Percentiles rank a stretch among this genome's conserved stretches.
phyloP scores from a whole-genome alignment of 176 grass and related monocot genomes.

The Chrysopogon serrulatus region DNA sequence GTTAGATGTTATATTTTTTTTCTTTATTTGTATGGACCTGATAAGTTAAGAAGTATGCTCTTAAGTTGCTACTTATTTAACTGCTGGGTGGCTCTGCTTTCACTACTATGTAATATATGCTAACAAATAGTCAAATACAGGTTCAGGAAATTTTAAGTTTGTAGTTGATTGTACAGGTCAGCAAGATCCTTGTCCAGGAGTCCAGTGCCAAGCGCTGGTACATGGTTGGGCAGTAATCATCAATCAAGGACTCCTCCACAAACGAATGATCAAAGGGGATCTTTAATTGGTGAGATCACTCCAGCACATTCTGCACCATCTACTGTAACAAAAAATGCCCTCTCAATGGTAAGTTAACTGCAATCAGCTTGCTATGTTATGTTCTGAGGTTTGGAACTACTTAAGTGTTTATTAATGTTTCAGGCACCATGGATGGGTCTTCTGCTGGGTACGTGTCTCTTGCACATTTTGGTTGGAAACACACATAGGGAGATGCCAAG shows the following conservation, averaged over 20 bases:
- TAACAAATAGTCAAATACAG: slow-evolving; percentile 14
- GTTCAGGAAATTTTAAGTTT: not conserved
- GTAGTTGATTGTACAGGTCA: slow-evolving; percentile 57
- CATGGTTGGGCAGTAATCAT: slow-evolving; percentile 55
- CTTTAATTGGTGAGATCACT: slow-evolving; percentile 27
- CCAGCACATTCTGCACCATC: slow-evolving; percentile 40
- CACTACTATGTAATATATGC: not conserved
- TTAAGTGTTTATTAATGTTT: not conserved
- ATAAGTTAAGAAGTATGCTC: not conserved
- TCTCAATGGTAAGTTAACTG: slow-evolving; percentile 60
- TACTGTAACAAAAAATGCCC: slow-evolving; percentile 50
- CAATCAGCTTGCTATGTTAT: not conserved
- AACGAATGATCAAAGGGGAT: slow-evolving; percentile 28
- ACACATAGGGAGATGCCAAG: slow-evolving; percentile 29
- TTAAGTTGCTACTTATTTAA: not conserved
- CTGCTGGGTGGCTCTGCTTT: slow-evolving; percentile 6
- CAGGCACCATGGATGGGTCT: slow-evolving; percentile 68
- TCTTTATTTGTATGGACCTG: not conserved
- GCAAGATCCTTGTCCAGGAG: slow-evolving; percentile 84
- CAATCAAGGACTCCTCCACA: no score
- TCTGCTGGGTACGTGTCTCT: slow-evolving; percentile 36
- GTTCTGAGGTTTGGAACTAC: not conserved
- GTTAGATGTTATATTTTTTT: not conserved
- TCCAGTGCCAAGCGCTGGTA: slow-evolving; percentile 51
- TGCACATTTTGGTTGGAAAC: slow-evolving; percentile 44